Percentiles rank a stretch among this genome's conserved stretches.
phyloP scores from a whole-genome alignment of 1,284 basidiomycete species.

The Vanrija sp. region DNA sequence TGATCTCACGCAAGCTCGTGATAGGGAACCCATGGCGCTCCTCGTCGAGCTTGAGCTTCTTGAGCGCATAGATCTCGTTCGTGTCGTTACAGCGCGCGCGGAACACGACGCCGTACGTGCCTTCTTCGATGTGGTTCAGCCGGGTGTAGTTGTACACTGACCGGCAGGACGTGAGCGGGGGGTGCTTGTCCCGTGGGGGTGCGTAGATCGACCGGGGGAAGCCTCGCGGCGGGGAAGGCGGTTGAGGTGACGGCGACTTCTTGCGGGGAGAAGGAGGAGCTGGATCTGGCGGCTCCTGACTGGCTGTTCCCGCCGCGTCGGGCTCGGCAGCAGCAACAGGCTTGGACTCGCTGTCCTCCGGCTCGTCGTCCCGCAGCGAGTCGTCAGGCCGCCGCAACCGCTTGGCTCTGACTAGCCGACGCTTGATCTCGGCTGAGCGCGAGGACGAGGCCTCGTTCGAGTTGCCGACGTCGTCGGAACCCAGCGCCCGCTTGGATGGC shows the following conservation, averaged over 20 bases:
- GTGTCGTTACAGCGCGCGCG: conserved; percentile 89
- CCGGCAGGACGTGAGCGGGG: conserved; percentile 71
- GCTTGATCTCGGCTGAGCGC: conserved; percentile 23
- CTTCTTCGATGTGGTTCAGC: conserved; percentile 98
- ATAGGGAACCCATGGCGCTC: conserved; percentile 99
- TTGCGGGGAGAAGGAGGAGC: neutral
- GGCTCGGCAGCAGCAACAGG: neutral
- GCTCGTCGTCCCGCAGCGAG: neutral
- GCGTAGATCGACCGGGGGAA: conserved; percentile 52
- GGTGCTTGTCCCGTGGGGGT: conserved; percentile 69
- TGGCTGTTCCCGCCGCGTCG: conserved; percentile 3
- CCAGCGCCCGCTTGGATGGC: conserved; percentile 1
- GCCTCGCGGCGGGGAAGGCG: conserved; percentile 3
- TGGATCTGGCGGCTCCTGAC: neutral
- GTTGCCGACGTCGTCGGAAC: neutral
- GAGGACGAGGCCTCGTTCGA: neutral
- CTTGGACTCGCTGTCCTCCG: neutral
- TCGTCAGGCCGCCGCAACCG: conserved; percentile 27
- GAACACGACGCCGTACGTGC: conserved; percentile 96
- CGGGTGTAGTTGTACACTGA: conserved; percentile 90
- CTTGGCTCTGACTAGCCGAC: conserved; percentile 36
- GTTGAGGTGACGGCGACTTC: conserved; percentile 6
- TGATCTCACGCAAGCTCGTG: conserved; percentile 90
- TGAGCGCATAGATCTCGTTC: conserved; percentile 91
- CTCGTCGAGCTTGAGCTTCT: conserved; percentile 96